phyloP scores from a whole-genome alignment of 768 basidiomycete species.

The Chalciporus piperatus region DNA sequence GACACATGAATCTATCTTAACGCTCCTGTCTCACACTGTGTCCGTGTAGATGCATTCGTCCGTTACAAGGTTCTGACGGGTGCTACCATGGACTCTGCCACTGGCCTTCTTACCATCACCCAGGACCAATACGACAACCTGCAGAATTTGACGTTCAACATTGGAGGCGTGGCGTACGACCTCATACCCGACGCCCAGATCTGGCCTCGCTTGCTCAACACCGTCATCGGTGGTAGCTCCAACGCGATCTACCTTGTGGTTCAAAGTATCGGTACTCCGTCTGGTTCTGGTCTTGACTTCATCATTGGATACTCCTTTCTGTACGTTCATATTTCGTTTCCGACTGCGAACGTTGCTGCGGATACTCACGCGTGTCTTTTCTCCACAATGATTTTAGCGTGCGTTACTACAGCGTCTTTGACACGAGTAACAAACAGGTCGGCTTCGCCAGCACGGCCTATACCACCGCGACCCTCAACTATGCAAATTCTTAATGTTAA shows the following conservation, averaged over 20 bases:
- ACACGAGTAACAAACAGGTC: slow-evolving; percentile 36
- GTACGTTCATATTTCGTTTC: background rate
- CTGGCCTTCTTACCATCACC: slow-evolving; percentile 26
- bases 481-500: too few species aligned
- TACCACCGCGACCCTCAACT: slow-evolving; percentile 21
- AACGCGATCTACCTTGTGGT: slow-evolving; percentile 24
- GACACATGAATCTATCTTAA: background rate
- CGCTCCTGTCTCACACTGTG: background rate
- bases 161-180: slow-evolving; percentile 8
- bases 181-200: slow-evolving; percentile 17
- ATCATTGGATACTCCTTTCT: slow-evolving; percentile 12
- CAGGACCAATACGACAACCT: slow-evolving; percentile 19
- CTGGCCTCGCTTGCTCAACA: slow-evolving; percentile 16
- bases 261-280: slow-evolving; percentile 3
- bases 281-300: slow-evolving; percentile 12
- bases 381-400: slow-evolving; percentile 23
- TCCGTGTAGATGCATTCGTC: slow-evolving; percentile 12
- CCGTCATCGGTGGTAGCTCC: slow-evolving; percentile 18
- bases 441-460: slow-evolving; percentile 41
- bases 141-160: slow-evolving; percentile 15
- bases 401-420: slow-evolving; percentile 44
- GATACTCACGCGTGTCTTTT: too few species aligned
- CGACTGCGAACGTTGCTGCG: too few species aligned
- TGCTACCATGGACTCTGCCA: slow-evolving; percentile 14
- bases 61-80: slow-evolving; percentile 8